Conservation (phyloP, 2,329 filamentous ascomycete genomes). For the Xylaria sp. region DNA sequence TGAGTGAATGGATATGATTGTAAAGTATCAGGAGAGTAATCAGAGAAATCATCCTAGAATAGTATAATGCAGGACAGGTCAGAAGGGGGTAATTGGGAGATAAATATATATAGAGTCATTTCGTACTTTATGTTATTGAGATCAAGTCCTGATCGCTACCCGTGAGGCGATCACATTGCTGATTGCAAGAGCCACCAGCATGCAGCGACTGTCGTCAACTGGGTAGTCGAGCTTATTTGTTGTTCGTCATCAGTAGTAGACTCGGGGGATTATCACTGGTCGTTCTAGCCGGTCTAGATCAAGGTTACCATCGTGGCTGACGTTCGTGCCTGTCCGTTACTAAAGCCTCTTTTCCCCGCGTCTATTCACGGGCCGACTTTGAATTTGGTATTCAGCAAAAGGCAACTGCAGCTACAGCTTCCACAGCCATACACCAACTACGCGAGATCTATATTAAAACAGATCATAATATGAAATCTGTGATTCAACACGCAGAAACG, state of each 20-base stretch:
- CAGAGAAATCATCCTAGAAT: too few species aligned
- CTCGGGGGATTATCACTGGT: neutral
- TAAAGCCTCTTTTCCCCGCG: neutral
- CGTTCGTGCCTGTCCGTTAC: neutral
- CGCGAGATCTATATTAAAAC: too few species aligned
- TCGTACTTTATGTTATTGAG: too few species aligned
- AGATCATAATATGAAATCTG: too few species aligned
- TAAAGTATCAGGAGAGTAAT: too few species aligned
- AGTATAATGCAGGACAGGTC: too few species aligned
- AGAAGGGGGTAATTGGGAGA: too few species aligned
- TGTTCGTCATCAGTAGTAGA: neutral
- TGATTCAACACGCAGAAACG: neutral
- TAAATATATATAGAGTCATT: too few species aligned
- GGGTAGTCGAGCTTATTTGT: neutral
- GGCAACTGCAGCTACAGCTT: neutral
- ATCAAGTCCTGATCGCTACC: too few species aligned
- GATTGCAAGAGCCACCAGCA: neutral
- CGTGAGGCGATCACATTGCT: too few species aligned
- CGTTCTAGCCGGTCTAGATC: too few species aligned
- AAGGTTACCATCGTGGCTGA: neutral
- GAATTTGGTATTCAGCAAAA: neutral
- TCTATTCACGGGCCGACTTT: neutral
- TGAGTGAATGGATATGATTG: too few species aligned
- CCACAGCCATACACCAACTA: neutral
- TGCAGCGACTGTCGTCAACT: neutral